phyloP scores from a whole-genome alignment of 192 early-diverging fungal species.

The Lobosporangium transversale region DNA sequence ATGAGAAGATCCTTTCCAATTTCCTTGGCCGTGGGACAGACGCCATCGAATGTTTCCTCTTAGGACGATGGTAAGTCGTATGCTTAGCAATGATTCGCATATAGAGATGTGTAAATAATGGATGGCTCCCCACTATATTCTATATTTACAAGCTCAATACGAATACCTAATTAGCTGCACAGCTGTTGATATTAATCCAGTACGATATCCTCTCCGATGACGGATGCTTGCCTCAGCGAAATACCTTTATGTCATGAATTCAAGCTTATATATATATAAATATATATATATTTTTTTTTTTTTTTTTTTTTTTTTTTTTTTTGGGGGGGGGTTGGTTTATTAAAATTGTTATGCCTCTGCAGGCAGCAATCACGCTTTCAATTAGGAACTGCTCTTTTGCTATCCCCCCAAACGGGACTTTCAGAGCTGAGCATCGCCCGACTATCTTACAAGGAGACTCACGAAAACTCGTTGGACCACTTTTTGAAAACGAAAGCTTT shows the following conservation, averaged over 20 bases:
- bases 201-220: constrained; percentile 42
- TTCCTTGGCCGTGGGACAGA: constrained; percentile 94
- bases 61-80: constrained; percentile 69
- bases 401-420: constrained; percentile 66
- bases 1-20: constrained; percentile 87
- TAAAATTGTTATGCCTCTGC: not conserved
- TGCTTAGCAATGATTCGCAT: not conserved
- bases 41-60: constrained; percentile 87
- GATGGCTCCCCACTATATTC: no score
- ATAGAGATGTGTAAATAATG: no score
- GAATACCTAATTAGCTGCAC: constrained; percentile 57
- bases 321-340: no score
- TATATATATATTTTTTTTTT: constrained; percentile 1
- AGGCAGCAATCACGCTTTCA: constrained; percentile 82
- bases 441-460: constrained; percentile 87
- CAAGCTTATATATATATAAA: no score
- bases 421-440: constrained; percentile 82
- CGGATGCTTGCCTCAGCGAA: no score
- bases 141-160: no score
- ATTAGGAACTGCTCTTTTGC: constrained; percentile 89
- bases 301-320: not conserved
- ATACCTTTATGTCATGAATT: no score
- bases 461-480: constrained; percentile 67
- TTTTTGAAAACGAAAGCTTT: constrained; percentile 80
- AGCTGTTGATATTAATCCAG: constrained; percentile 91